Base-by-base conservation (phyloP, 2,329 filamentous ascomycete species). In the Immersiporthe knoxdaviesiana region DNA sequence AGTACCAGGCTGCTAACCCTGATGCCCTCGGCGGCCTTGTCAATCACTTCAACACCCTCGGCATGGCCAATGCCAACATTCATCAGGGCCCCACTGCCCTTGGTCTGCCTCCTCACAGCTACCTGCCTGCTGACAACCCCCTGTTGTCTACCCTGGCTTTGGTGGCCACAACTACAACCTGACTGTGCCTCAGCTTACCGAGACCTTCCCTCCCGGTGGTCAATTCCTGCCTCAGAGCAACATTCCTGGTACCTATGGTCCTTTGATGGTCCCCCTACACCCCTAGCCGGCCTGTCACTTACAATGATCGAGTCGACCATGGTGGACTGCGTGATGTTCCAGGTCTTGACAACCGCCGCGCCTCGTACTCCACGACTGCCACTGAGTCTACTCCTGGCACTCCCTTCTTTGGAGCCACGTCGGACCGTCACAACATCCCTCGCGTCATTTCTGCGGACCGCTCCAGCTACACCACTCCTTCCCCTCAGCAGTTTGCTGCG, bases 331-430 rank as follows among this genome's bases (percentile, higher is more conserved):
- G 83, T 37, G 86, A 90, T 47, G 85, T 90, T 65, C 89, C 88
- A 24, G 85, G 83, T 41, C 81, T 91, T 39, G 88, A 91, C 73
- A 90, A 90, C 70, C 88, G 89, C 32, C 87, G 89, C 65, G 88
- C 87, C 21, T 91, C 89, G 2, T 90, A 91, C 77, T 91, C 89
- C 1, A 91, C 89, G 37, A 76, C 74, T 14, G 75, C 74, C 1
- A 91, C 85, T 4, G 89, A 90, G 77, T 91, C 89, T 10, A 86
- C 87, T 35, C 86, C 88, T 3, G 86, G 89, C 5, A 92, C 88
- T 39, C 90, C 90, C 0, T 88, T 88, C 74, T 90, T 90, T 72
- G 86, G 85, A 67, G 83, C 84, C 64, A 79, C 85, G 72, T 82
- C 84, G 47, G 86, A 88, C 68, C 84, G 88, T 50, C 88, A 91